These are phyloP conservation scores for Pythium periplocum DNA, from an alignment of 352 stramenopile species.

Conservation along the genomic window DNA sequence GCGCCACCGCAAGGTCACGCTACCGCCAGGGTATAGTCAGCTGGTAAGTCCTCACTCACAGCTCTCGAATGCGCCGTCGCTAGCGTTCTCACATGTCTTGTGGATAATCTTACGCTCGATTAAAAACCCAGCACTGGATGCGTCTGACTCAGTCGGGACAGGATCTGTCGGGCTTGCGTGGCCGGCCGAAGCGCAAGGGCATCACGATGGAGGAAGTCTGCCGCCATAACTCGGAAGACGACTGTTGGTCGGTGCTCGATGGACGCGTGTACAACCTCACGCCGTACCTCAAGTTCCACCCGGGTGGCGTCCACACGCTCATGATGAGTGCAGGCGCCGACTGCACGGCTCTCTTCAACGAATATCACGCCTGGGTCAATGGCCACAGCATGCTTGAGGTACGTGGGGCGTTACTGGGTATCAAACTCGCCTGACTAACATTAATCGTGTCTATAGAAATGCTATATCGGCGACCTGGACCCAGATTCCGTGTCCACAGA, in stretches of 20 bases:
- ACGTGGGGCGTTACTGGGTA: not conserved
- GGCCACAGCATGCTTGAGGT: slow-evolving; percentile 85
- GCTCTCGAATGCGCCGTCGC: slow-evolving; percentile 1
- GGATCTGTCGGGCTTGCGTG: slow-evolving; percentile 79
- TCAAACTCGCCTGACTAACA: not conserved
- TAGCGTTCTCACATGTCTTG: not conserved
- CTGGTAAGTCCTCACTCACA: slow-evolving; percentile 29
- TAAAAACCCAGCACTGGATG: slow-evolving; percentile 85
- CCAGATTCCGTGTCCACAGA: slow-evolving; percentile 29
- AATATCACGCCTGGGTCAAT: slow-evolving; percentile 96
- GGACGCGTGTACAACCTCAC: slow-evolving; percentile 94
- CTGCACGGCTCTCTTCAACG: slow-evolving; percentile 95
- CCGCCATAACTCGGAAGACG: slow-evolving; percentile 81
- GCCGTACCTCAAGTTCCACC: slow-evolving; percentile 97
- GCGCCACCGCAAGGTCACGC: slow-evolving; percentile 69
- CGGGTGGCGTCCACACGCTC: slow-evolving; percentile 92
- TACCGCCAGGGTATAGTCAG: slow-evolving; percentile 90
- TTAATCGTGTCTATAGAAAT: slow-evolving; percentile 40
- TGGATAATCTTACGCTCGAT: not conserved
- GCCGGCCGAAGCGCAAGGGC: slow-evolving; percentile 39
- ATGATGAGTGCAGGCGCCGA: slow-evolving; percentile 90
- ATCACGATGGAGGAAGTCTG: slow-evolving; percentile 86
- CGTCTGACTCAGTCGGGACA: slow-evolving; percentile 72
- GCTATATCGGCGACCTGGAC: slow-evolving; percentile 65
- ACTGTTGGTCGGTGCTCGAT: slow-evolving; percentile 93